Conservation (phyloP, 2,329 filamentous ascomycete species). For the Onygenales sp. region DNA sequence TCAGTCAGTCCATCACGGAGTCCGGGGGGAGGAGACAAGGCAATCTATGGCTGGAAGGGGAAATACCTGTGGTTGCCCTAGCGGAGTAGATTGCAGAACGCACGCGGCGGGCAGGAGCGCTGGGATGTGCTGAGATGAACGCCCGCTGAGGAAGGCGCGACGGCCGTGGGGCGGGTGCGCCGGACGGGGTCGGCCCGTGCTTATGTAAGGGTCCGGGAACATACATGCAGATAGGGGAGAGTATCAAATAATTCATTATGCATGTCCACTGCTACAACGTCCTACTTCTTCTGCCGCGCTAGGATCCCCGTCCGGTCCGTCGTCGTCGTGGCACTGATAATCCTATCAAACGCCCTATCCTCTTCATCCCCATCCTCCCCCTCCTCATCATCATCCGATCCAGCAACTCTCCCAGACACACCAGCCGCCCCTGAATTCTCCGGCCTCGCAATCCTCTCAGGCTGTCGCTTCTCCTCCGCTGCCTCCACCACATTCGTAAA, state of each 20-base stretch:
- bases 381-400: conserved; percentile 6
- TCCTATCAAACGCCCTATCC: conserved; percentile 76
- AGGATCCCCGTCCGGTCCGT: conserved; percentile 74
- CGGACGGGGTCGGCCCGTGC: no score
- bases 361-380: conserved; percentile 56
- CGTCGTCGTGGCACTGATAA: conserved; percentile 82
- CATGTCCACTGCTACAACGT: background rate
- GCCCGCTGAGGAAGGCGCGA: no score
- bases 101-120: no score
- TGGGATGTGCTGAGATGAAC: no score
- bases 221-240: no score
- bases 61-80: background rate
- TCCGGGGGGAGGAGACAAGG: background rate
- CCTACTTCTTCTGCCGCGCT: conserved; percentile 45
- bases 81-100: no score
- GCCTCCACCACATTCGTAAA: conserved; percentile 45
- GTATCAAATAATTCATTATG: no score
- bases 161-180: no score
- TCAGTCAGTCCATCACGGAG: conserved; percentile 8
- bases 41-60: background rate
- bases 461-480: conserved; percentile 44
- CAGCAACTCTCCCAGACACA: conserved; percentile 17
- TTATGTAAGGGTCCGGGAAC: no score
- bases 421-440: conserved; percentile 25
- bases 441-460: conserved; percentile 54